These are phyloP conservation scores for Fusarium pininemorale DNA, from an alignment of 2,329 filamentous ascomycete genomes.

Conservation along the genomic window DNA sequence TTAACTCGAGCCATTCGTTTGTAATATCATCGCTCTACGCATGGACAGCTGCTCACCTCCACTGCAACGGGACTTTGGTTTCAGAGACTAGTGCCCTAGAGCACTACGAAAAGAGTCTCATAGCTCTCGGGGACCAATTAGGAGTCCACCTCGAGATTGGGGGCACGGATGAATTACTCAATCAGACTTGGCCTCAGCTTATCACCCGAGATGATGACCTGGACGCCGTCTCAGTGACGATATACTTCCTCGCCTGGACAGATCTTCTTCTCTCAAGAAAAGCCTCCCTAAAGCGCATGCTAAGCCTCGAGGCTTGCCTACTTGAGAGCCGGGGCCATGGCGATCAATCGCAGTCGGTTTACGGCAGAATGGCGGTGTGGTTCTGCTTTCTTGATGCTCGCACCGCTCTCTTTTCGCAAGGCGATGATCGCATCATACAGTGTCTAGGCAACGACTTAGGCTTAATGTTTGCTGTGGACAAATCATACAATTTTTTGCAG, in stretches of 20 bases:
- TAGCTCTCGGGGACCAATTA: neutral
- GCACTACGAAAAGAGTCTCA: neutral
- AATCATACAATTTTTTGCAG: neutral
- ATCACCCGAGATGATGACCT: neutral
- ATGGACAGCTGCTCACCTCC: neutral
- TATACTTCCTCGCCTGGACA: neutral
- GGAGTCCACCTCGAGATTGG: rapidly evolving
- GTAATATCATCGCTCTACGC: neutral
- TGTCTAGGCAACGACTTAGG: neutral
- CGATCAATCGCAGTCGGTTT: neutral
- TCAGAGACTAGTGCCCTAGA: neutral
- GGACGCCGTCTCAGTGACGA: neutral
- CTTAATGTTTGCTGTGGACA: neutral
- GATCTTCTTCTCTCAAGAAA: neutral
- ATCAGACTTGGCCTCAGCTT: neutral
- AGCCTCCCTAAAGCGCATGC: rapidly evolving
- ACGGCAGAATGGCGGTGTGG: neutral
- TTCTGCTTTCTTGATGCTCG: neutral
- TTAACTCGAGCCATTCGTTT: neutral
- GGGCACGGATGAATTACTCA: rapidly evolving
- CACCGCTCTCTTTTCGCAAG: neutral
- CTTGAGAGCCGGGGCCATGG: rapidly evolving
- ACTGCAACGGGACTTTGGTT: neutral
- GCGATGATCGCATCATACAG: neutral
- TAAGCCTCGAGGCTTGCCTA: neutral